A percentile compares a stretch with the other conserved stretches of the same genome.
These are phyloP conservation scores for Penicillium robsamsonii DNA, from an alignment of 495 filamentous ascomycete genomes.

Conservation along the genomic window DNA sequence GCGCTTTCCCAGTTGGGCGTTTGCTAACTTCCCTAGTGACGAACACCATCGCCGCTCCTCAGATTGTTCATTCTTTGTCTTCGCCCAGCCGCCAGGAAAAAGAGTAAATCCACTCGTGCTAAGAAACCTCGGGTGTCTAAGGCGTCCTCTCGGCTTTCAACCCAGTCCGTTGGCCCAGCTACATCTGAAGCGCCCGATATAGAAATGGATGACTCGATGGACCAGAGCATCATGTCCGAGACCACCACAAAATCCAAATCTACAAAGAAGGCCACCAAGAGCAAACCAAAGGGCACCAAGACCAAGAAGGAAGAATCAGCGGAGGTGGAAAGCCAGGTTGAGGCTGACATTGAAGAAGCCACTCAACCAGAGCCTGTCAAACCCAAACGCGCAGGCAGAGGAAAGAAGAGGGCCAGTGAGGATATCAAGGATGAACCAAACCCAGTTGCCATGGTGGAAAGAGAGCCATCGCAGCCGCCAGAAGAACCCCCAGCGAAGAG, in stretches of 20 bases:
- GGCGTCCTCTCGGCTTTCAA: slow-evolving; percentile 63
- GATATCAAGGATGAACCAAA: slow-evolving; percentile 49
- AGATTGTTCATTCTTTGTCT: slow-evolving; percentile 78
- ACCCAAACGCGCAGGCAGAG: slow-evolving; percentile 47
- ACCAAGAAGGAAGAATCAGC: slow-evolving; percentile 58
- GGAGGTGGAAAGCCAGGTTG: slow-evolving; percentile 45
- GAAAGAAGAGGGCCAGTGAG: slow-evolving; percentile 67
- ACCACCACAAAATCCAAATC: slow-evolving; percentile 50
- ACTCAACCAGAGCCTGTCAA: slow-evolving; percentile 35
- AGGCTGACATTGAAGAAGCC: slow-evolving; percentile 29
- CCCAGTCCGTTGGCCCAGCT: slow-evolving; percentile 58
- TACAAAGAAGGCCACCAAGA: slow-evolving; percentile 48
- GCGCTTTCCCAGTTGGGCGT: slow-evolving; percentile 21
- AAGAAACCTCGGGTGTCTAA: slow-evolving; percentile 65
- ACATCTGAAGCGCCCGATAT: slow-evolving; percentile 54
- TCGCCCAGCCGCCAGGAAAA: slow-evolving; percentile 40
- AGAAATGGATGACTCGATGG: slow-evolving; percentile 55
- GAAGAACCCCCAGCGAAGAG: slow-evolving; percentile 61
- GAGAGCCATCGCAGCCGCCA: slow-evolving; percentile 39
- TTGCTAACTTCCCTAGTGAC: slow-evolving; percentile 54
- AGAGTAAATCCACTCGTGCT: slow-evolving; percentile 42
- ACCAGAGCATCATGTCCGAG: slow-evolving; percentile 65
- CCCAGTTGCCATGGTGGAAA: slow-evolving; percentile 14
- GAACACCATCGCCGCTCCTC: slow-evolving; percentile 80
- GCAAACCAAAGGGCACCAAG: slow-evolving; percentile 41